These are phyloP conservation scores for Carpinus viminea DNA, from an alignment of 306 rosid species.

Conservation along the genomic window DNA sequence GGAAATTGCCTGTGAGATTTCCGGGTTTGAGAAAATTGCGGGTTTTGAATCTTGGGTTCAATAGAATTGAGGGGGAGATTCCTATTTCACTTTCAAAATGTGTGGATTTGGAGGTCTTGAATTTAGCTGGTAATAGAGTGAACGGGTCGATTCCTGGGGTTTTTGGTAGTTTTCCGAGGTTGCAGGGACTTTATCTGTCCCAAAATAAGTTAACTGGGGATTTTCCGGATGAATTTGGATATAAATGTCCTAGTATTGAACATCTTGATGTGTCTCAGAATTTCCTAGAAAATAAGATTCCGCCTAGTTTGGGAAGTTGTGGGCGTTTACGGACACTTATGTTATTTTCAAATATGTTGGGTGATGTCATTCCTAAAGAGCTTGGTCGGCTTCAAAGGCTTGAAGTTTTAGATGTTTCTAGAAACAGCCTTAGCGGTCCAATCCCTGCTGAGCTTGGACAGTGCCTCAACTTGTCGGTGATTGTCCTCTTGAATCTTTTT, in stretches of 20 bases:
- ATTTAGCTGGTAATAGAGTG: conserved; percentile 64
- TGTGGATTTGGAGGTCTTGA: conserved; percentile 58
- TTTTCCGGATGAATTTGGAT: conserved; percentile 62
- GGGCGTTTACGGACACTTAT: conserved; percentile 48
- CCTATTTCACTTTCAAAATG: conserved; percentile 44
- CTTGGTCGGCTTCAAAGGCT: conserved; percentile 62
- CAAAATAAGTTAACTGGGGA: conserved; percentile 58
- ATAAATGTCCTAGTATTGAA: conserved; percentile 66
- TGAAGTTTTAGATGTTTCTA: conserved; percentile 76
- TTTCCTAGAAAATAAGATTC: conserved; percentile 47
- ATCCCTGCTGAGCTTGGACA: conserved; percentile 71
- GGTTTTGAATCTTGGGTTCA: conserved; percentile 74
- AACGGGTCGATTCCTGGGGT: conserved; percentile 73
- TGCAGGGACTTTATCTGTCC: conserved; percentile 60
- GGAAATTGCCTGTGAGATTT: conserved; percentile 44
- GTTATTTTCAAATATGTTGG: conserved; percentile 71
- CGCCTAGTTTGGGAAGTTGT: conserved; percentile 75
- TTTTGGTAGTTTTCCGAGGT: conserved; percentile 47
- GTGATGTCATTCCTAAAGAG: conserved; percentile 61
- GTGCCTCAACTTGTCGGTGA: conserved; percentile 58
- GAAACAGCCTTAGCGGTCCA: conserved; percentile 72
- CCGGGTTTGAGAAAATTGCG: conserved; percentile 44
- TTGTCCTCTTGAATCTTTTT: conserved; percentile 74
- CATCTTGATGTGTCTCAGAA: conserved; percentile 86
- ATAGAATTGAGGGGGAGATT: conserved; percentile 59